These are phyloP conservation scores for Ophiocordyceps sinensis DNA, from an alignment of 2,329 filamentous ascomycete genomes.

Conservation along the genomic window DNA sequence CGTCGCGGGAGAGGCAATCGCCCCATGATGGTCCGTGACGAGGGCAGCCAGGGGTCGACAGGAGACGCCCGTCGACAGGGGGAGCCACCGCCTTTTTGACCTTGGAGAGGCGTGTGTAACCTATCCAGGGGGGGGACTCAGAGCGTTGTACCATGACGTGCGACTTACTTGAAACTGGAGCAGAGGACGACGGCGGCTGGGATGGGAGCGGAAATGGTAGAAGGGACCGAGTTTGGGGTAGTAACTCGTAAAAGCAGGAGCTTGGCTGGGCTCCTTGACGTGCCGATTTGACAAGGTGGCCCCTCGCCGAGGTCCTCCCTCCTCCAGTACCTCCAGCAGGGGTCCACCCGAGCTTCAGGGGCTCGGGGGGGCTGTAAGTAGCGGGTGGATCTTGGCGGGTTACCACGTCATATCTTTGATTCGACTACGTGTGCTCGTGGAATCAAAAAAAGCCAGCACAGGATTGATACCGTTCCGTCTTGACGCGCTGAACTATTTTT, in stretches of 20 bases:
- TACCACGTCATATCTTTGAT: no score
- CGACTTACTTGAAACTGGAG: background rate
- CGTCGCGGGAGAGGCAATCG: background rate
- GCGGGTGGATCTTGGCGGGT: no score
- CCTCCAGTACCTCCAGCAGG: constrained; percentile 7
- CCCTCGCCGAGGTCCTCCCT: constrained; percentile 3
- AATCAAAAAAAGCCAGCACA: no score
- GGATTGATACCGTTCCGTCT: no score
- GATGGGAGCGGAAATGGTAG: background rate
- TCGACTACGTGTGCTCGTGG: no score
- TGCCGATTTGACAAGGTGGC: constrained; percentile 19
- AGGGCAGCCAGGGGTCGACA: background rate
- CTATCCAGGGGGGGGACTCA: background rate
- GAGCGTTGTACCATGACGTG: no score
- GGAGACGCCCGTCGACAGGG: background rate
- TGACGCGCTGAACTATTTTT: no score
- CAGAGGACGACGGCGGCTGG: background rate
- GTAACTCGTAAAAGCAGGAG: background rate
- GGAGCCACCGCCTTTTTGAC: background rate
- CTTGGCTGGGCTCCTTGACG: no score
- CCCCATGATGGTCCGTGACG: background rate
- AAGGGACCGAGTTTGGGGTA: background rate
- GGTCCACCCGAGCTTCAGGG: constrained; percentile 4
- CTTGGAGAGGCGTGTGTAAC: background rate
- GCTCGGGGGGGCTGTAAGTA: no score